Evolutionary conservation across 805 yeast species (phyloP), one percentile per base, ranked within the genome.

Genomic region (Suhomyces kilbournensis): DNA sequence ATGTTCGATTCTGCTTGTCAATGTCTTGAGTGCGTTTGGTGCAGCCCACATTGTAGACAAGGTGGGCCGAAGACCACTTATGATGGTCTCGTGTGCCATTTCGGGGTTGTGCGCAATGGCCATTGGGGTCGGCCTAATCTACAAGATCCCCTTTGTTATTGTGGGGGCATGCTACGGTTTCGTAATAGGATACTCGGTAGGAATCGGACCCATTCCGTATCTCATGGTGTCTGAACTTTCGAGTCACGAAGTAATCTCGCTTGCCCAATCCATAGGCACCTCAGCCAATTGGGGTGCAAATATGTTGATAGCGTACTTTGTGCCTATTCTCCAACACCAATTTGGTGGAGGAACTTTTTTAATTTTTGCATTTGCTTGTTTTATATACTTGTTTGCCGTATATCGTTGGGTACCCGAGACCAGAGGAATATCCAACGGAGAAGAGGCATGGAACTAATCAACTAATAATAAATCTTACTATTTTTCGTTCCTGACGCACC

Each of bases 151-250:
- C 23, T 22, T 47, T 10, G 49, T 57, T 20, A 53, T 66, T 7
- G 54, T 68, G 2, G 68, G 68, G 2, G 48, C 57, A 2, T 71
- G 76, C 53, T 69, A 68, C 52, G 64, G 63, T 4, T 72, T 69
- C 50, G 65, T 68, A 9, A 49, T 68, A 44, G 71, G 73, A 19
- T 72, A 62, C 52, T 63, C 75, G 7, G 46, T 69, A 6, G 77
- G 76, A 0, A 53, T 72, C 19, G 72, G 74, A 10, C 75, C 74
- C 17, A 58, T 73, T 25, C 76, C 75, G 14, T 72, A 68, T 46
- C 56, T 73, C 55, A 71, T 72, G 72, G 59, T 71, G 1, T 63
- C 70, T 10, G 77, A 73, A 51, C 61, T 72, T 43, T 62, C 73
- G 2, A 53, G 60, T 35, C 69, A 67, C 48, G 71, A 69, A 49